A percentile compares a stretch with the other conserved stretches of the same genome.
phyloP scores from a whole-genome alignment of 495 filamentous ascomycete genomes.

The Podospora conica region DNA sequence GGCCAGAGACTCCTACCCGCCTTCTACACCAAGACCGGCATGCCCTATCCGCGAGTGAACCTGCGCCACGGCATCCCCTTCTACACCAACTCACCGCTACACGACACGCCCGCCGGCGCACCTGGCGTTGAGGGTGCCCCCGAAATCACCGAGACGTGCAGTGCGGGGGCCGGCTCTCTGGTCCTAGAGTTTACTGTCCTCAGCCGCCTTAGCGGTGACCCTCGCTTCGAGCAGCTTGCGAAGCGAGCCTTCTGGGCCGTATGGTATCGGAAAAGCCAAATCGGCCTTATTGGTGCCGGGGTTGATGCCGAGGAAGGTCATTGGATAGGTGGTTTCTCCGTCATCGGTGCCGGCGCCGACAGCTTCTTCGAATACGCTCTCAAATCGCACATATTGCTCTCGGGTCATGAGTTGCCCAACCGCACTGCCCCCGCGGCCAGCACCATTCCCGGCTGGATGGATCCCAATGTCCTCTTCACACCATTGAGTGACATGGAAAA shows the following conservation, averaged over 20 bases:
- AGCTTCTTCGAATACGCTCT: conserved; percentile 98
- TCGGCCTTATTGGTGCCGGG: conserved; percentile 84
- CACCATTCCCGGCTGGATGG: conserved; percentile 36
- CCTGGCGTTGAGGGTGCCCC: conserved; percentile 34
- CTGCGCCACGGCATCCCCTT: conserved; percentile 87
- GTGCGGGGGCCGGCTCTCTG: conserved; percentile 89
- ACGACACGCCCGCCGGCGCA: conserved; percentile 32
- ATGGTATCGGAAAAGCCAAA: conserved; percentile 76
- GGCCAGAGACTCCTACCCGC: conserved; percentile 79
- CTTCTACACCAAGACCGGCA: conserved; percentile 79
- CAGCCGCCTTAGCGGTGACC: conserved; percentile 81
- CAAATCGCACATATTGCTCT: conserved; percentile 86
- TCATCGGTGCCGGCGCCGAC: conserved; percentile 92
- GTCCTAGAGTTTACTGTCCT: conserved; percentile 88
- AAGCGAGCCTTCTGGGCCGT: conserved; percentile 95
- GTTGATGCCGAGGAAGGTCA: conserved; percentile 87
- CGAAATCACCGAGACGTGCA: conserved; percentile 93
- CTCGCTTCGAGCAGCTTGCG: conserved; percentile 76
- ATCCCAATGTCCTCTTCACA: conserved; percentile 50
- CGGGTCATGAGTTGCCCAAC: conserved; percentile 55
- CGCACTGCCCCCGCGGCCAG: conserved; percentile 29
- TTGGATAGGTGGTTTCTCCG: conserved; percentile 82
- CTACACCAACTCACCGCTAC: conserved; percentile 73
- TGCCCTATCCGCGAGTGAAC: conserved; percentile 94
- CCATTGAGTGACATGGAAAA: conserved; percentile 60